Evolutionary conservation across 2,329 filamentous ascomycete genomes (phyloP), one percentile per base, ranked within the genome.

Genomic region (Colletotrichum falcatum): DNA sequence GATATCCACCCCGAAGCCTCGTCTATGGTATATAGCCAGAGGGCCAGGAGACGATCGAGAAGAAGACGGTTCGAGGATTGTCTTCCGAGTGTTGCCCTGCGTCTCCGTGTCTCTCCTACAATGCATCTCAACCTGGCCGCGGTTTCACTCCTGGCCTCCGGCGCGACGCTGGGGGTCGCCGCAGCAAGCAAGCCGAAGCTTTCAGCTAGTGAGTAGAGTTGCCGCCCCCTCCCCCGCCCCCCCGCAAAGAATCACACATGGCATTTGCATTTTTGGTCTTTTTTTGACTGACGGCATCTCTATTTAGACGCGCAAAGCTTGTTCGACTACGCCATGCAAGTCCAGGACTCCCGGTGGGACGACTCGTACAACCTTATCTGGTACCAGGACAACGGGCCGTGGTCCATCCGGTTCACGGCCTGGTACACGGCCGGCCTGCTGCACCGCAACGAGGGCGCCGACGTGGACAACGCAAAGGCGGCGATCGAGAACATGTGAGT

Each of bases 371-470:
- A 82, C 28, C 81, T 80, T 55, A 79, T 85, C 30, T 79, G 75
- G 71, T 84, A 83, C 61, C 76, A 77, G 14, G 80, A 83, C 56
- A 82, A 80, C 3, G 83, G 83, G 0, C 79, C 79, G 26, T 84
- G 82, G 80, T 82, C 79, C 4, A 75, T 79, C 42, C 78, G 83
- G 12, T 84, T 84, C 59, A 84, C 82, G 1, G 80, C 81, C 0
- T 83, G 82, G 82, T 83, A 83, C 58, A 74, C 80, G 3, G 75
- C 80, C 0, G 82, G 81, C 1, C 69, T 83, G 20, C 65, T 82
- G 35, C 73, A 80, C 49, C 78, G 81, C 4, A 79, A 79, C 48
- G 58, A 79, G 59, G 79, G 79, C 18, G 65, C 78, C 51, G 80
- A 82, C 66, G 74, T 80, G 0, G 72, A 75, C n/a, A 78, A 80